Evolutionary conservation across 257 asterid species (phyloP), one percentile per base, ranked within the genome.

Genomic region (Solanum arcanum): DNA sequence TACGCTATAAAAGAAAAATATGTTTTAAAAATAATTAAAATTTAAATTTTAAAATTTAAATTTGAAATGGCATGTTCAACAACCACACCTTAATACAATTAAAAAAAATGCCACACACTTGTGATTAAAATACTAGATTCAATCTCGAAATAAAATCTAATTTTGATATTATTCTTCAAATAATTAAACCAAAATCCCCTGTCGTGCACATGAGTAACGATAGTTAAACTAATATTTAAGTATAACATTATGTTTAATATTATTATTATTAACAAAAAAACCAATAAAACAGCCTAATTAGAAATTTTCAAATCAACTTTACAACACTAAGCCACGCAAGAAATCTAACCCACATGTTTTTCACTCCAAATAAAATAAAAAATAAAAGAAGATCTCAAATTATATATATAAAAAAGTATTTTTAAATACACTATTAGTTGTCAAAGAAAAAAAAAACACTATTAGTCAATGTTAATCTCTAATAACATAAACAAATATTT

Each of bases 311-410:
- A 9, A 13, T 20, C 21, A 77, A 27, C 56, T 7, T 14, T 60
- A 39, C 80, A 42, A 3, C 10, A 64, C 33, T 3, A 16, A 7
- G 86, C 66, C 93, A 89, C 90, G 90, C 70, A 62, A 87, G 66
- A 31, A 56, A 77, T 47, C 87, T 78, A 46, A 39, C 73, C 84
- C 88, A 64, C 88, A 8, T 25, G 88, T 88, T 49, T 10, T 18
- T 78, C 88, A 84, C 88, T 31, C 49, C 42, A 52, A 52, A 70
- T 80, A 69, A 72, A 77, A 85, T 88, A 66, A 29, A 77, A 14
- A 39, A 39, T 15, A 52, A 6, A 52, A 37, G 42, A 52, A 16
- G 62, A 52, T 52, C 20, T 52, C 62, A 16, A 52, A 52, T 52
- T 6, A 52, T 52, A 2, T 52, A 2, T 52, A 18, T 23, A 16